Conservation (phyloP, 2,329 filamentous ascomycete genomes). For the Keithomyces neogunnii region DNA sequence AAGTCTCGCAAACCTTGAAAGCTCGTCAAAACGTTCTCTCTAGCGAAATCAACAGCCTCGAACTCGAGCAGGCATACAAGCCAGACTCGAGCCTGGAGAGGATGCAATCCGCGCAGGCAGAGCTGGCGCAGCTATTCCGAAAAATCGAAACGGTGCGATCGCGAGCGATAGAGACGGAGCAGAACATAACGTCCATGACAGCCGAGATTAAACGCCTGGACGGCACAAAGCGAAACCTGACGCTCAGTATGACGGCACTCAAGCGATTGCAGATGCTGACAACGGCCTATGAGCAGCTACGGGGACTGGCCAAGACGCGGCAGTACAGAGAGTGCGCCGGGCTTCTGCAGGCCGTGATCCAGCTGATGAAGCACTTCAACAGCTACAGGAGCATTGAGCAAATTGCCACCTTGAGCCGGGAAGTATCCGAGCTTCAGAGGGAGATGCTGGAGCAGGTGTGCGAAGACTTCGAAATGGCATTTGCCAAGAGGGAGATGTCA, state of each 20-base stretch:
- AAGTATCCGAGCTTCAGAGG: slow-evolving; percentile 86
- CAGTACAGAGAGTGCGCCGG: slow-evolving; percentile 95
- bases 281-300: slow-evolving; percentile 94
- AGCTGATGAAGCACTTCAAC: slow-evolving; percentile 98
- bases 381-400: slow-evolving; percentile 97
- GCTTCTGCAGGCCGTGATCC: slow-evolving; percentile 85
- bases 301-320: slow-evolving; percentile 70
- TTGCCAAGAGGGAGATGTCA: slow-evolving; percentile 77
- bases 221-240: slow-evolving; percentile 92
- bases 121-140: slow-evolving; percentile 81
- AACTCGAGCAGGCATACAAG: slow-evolving; percentile 72
- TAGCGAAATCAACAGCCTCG: slow-evolving; percentile 63
- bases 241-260: slow-evolving; percentile 92
- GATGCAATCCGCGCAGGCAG: slow-evolving; percentile 83
- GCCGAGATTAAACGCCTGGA: slow-evolving; percentile 97
- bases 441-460: slow-evolving; percentile 96
- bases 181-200: slow-evolving; percentile 96
- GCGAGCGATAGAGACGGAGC: slow-evolving; percentile 84
- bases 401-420: slow-evolving; percentile 85
- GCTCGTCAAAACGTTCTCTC: slow-evolving; percentile 76
- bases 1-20: slow-evolving; percentile 65
- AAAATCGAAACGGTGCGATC: slow-evolving; percentile 92
- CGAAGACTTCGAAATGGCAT: slow-evolving; percentile 94
- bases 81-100: slow-evolving; percentile 82
- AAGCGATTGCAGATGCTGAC: slow-evolving; percentile 98